phyloP scores from a whole-genome alignment of 2,329 filamentous ascomycete genomes.

The Colletotrichum kahawae region DNA sequence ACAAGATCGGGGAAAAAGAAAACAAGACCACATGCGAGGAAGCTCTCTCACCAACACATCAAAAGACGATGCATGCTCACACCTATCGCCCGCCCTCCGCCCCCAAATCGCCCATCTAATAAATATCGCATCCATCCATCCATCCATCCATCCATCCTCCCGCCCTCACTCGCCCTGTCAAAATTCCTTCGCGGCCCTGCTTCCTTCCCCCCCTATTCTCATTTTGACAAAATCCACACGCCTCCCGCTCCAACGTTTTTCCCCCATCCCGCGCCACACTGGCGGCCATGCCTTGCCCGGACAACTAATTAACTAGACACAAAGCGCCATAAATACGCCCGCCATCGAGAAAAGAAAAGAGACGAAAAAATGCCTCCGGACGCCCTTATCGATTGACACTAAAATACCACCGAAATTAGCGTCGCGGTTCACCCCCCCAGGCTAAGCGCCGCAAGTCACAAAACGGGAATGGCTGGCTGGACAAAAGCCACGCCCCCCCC shows the following conservation, averaged over 20 bases:
- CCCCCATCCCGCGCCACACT: background rate
- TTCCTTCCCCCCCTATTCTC: background rate
- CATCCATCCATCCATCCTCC: background rate
- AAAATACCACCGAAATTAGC: background rate
- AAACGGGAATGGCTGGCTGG: background rate
- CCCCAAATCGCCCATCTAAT: no score
- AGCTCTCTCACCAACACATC: fast-evolving
- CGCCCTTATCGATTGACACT: background rate
- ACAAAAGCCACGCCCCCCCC: background rate
- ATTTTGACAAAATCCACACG: background rate
- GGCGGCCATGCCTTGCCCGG: background rate
- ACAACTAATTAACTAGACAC: background rate
- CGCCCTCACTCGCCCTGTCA: background rate
- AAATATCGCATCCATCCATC: background rate
- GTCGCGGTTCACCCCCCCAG: background rate
- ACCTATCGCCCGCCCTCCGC: background rate
- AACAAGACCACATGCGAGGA: background rate
- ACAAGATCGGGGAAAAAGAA: background rate
- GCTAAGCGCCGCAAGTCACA: background rate
- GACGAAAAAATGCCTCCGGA: background rate
- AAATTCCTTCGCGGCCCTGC: background rate
- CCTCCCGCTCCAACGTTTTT: background rate
- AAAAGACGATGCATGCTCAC: background rate
- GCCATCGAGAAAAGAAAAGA: background rate
- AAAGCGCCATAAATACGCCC: background rate